Evolutionary conservation across 257 asterid species (phyloP).

Genomic region (Solanum paucissectum): DNA sequence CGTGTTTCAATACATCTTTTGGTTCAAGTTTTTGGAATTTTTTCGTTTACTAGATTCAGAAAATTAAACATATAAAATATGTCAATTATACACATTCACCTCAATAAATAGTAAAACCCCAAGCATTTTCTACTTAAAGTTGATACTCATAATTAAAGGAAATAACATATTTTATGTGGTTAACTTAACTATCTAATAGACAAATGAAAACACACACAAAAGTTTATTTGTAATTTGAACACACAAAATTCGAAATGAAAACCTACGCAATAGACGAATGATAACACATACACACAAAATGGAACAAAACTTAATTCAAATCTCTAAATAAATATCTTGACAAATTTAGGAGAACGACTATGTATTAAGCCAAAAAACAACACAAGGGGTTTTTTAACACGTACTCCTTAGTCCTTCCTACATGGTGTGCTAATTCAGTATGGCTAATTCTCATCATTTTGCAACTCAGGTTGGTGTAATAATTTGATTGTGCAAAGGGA

Average conservation of each 20-base stretch:
- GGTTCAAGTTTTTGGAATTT: neutral
- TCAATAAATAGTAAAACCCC: too few species aligned
- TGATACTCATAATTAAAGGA: neutral
- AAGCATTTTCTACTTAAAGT: too few species aligned
- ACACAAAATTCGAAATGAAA: too few species aligned
- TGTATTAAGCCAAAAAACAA: neutral
- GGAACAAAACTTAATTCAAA: neutral
- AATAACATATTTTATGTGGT: too few species aligned
- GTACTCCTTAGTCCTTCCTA: neutral
- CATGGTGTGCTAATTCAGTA: neutral
- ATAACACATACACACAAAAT: too few species aligned
- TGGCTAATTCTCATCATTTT: neutral
- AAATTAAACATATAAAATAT: too few species aligned
- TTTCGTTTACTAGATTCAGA: too few species aligned
- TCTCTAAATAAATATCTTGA: too few species aligned
- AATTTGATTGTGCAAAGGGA: neutral
- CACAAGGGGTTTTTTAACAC: neutral
- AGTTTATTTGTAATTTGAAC: neutral
- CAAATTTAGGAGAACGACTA: neutral
- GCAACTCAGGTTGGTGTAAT: neutral
- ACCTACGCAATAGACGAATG: neutral
- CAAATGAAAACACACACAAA: neutral
- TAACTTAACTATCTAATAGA: too few species aligned
- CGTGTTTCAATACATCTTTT: too few species aligned
- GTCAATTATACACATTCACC: too few species aligned